Evolutionary conservation across 805 yeast genomes (phyloP).

Genomic region (Yamadazyma takamatsuzukensis): DNA sequence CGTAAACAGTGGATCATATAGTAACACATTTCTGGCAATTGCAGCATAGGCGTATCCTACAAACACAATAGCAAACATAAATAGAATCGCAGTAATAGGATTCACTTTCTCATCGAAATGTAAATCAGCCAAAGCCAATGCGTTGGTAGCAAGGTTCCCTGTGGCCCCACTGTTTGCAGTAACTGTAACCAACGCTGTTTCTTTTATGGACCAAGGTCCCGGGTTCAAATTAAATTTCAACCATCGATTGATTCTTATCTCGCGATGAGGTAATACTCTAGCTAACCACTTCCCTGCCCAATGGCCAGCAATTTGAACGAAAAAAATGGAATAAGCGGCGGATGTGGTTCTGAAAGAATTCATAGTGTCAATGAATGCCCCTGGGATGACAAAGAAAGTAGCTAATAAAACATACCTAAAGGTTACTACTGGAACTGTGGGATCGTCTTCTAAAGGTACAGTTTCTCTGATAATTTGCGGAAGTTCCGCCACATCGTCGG

Average conservation of each 20-base stretch:
- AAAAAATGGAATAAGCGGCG: constrained; percentile 49
- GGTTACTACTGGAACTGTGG: constrained; percentile 34
- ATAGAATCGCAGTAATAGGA: constrained; percentile 36
- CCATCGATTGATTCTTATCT: constrained; percentile 11
- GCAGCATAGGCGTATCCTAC: constrained; percentile 53
- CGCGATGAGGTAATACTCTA: constrained; percentile 31
- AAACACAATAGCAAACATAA: constrained; percentile 52
- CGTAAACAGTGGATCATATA: constrained; percentile 46
- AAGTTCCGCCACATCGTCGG: constrained; percentile 21
- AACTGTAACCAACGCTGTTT: constrained; percentile 48
- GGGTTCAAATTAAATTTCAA: constrained; percentile 39
- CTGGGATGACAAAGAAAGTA: constrained; percentile 34
- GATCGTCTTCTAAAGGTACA: constrained; percentile 38
- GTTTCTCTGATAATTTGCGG: constrained; percentile 32
- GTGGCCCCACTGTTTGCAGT: constrained; percentile 53
- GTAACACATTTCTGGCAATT: constrained; percentile 41
- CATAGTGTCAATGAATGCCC: constrained; percentile 41
- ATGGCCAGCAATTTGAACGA: constrained; percentile 49
- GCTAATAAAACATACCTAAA: constrained; percentile 33
- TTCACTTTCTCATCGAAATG: constrained; percentile 36
- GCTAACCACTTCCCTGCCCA: constrained; percentile 48
- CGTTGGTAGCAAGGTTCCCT: constrained; percentile 47
- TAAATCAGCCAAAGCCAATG: constrained; percentile 44
- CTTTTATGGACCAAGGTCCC: constrained; percentile 55
- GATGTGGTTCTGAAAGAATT: constrained; percentile 42